Conservation (phyloP, 371 early-diverging fungal species). For the Enterospora canceri region DNA sequence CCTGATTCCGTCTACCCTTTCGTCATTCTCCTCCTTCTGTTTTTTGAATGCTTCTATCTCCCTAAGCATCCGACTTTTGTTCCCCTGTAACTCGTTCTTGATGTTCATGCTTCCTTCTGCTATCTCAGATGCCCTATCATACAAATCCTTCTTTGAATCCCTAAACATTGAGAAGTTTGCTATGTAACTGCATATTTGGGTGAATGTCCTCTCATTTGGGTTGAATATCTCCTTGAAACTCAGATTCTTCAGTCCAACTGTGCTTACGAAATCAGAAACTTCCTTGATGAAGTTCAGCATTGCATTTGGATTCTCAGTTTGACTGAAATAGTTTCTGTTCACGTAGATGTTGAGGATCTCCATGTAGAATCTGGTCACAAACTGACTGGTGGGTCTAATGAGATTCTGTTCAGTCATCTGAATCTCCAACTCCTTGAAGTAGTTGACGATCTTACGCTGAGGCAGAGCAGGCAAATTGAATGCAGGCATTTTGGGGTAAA, state of each 20-base stretch:
- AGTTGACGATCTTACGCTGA: conserved; percentile 31
- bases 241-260: conserved; percentile 33
- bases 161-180: conserved; percentile 47
- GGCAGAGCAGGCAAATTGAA: conserved; percentile 33
- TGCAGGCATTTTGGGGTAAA: background rate
- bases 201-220: conserved; percentile 32
- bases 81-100: conserved; percentile 19
- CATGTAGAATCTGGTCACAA: conserved; percentile 22
- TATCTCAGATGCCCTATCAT: conserved; percentile 23
- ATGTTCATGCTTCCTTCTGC: conserved; percentile 22
- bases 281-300: conserved; percentile 33
- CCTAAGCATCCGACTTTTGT: conserved; percentile 6
- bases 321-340: background rate
- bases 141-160: conserved; percentile 41
- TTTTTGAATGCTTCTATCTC: conserved; percentile 12
- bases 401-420: conserved; percentile 32
- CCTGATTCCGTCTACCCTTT: conserved; percentile 14
- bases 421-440: conserved; percentile 41
- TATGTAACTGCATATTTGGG: conserved; percentile 23
- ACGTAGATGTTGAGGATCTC: conserved; percentile 10
- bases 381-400: conserved; percentile 25
- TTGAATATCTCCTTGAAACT: conserved; percentile 22
- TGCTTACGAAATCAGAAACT: conserved; percentile 20
- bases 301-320: background rate
- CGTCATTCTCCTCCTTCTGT: conserved; percentile 9